These are phyloP conservation scores for Capsella rubella DNA, from an alignment of 441 rosid genomes.

Conservation along the genomic window DNA sequence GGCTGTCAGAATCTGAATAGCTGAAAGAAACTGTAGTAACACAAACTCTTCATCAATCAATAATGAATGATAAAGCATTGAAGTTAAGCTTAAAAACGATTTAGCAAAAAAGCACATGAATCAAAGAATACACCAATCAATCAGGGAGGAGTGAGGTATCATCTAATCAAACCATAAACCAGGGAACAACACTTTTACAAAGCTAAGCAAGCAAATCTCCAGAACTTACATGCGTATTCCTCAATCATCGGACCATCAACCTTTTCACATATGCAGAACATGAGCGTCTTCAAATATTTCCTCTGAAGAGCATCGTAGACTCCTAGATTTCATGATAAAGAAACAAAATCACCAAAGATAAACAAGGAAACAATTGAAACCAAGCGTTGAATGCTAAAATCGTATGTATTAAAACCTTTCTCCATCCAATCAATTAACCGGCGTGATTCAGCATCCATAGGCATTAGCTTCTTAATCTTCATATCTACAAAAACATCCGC, in stretches of 20 bases:
- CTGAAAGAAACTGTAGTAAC: conserved; percentile 83
- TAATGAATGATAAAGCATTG: not conserved
- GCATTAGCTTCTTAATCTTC: conserved; percentile 98
- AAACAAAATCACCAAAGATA: conserved; percentile 14
- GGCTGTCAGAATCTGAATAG: conserved; percentile 78
- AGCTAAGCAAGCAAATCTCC: not conserved
- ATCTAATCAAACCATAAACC: not conserved
- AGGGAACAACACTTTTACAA: conserved; percentile 1
- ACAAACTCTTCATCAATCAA: conserved; percentile 29
- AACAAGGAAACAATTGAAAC: not conserved
- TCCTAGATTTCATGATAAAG: conserved; percentile 49
- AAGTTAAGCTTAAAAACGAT: not conserved
- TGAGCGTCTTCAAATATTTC: conserved; percentile 79
- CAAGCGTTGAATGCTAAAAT: not conserved
- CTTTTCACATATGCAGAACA: conserved; percentile 77
- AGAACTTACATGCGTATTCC: conserved; percentile 80
- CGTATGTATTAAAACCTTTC: conserved; percentile 48
- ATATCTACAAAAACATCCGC: conserved; percentile 59
- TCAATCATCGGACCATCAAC: conserved; percentile 82
- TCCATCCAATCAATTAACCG: conserved; percentile 98
- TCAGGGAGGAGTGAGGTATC: not conserved
- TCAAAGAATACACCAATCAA: not conserved
- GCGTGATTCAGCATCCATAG: conserved; percentile 93
- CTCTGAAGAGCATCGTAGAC: conserved; percentile 93
- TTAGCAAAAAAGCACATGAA: not conserved